A percentile compares a stretch with the other conserved stretches of the same genome.
Conservation (phyloP, 108 stramenopile species). For the Fistulifera pelliculosa region DNA sequence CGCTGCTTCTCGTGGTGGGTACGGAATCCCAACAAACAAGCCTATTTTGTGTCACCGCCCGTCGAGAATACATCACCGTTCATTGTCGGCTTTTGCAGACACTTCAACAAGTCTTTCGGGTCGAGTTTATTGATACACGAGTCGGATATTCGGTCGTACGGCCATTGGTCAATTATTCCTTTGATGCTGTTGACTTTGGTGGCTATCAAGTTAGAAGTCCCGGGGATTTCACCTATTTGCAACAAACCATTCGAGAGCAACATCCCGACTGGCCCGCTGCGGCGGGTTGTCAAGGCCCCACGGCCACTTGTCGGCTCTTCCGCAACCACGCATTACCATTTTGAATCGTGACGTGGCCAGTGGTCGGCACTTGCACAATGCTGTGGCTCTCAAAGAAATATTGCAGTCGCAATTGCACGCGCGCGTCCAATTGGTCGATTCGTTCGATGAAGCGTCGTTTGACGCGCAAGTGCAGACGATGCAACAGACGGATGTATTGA, state of each 20-base stretch:
- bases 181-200: slow-evolving; percentile 1
- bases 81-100: slow-evolving; percentile 15
- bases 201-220: slow-evolving; percentile 14
- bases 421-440: slow-evolving; percentile 2
- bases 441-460: slow-evolving; percentile 27
- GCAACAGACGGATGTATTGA: slow-evolving; percentile 19
- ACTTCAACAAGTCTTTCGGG: slow-evolving; percentile 6
- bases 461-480: slow-evolving; percentile 24
- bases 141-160: neutral
- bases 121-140: slow-evolving; percentile 1
- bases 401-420: neutral
- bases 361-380: slow-evolving; percentile 17
- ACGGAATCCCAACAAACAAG: neutral
- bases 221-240: slow-evolving; percentile 13
- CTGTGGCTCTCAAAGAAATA: slow-evolving; percentile 3
- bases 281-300: too few species aligned
- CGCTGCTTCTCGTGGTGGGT: slow-evolving; percentile 26
- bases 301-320: neutral
- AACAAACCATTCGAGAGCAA: neutral
- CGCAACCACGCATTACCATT: slow-evolving; percentile 19
- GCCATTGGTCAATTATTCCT: neutral
- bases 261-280: neutral
- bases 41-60: slow-evolving; percentile 2
- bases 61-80: slow-evolving; percentile 12
- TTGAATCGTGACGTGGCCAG: slow-evolving; percentile 18